These are phyloP conservation scores for Eucalyptus cloeziana DNA, from an alignment of 345 rosid genomes.

Conservation along the genomic window DNA sequence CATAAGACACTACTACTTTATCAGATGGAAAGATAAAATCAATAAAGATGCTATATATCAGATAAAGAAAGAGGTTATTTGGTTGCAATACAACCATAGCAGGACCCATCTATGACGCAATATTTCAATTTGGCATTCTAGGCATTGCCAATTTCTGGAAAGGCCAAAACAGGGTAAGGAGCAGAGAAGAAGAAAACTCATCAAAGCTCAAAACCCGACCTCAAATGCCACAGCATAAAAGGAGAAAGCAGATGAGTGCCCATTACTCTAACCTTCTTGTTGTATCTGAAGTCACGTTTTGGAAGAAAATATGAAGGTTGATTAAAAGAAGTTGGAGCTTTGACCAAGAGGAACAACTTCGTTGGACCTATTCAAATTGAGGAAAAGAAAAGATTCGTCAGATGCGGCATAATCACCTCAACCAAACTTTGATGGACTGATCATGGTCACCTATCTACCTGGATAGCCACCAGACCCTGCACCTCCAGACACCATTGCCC, in stretches of 20 bases:
- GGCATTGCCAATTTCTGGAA: neutral
- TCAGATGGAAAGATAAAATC: neutral
- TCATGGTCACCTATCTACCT: conserved; percentile 28
- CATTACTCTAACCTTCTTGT: conserved; percentile 47
- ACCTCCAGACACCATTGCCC: conserved; percentile 63
- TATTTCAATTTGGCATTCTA: neutral
- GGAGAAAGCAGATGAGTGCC: neutral
- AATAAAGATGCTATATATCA: neutral
- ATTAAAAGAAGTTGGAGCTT: conserved; percentile 65
- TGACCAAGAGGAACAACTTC: conserved; percentile 68
- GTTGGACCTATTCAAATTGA: conserved; percentile 38
- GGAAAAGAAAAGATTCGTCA: neutral
- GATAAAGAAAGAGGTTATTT: neutral
- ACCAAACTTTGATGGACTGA: neutral
- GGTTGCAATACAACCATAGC: neutral
- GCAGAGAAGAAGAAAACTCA: neutral
- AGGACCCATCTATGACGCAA: neutral
- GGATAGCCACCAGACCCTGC: conserved; percentile 75
- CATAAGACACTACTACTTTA: neutral
- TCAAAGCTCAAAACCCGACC: neutral
- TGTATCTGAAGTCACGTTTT: conserved; percentile 82
- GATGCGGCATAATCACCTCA: neutral
- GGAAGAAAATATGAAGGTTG: conserved; percentile 84
- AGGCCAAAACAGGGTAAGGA: neutral
- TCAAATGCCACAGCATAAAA: neutral